Evolutionary conservation across 352 stramenopile species (phyloP), one percentile per base, ranked within the genome.

Genomic region (Blastocystis sp.): DNA sequence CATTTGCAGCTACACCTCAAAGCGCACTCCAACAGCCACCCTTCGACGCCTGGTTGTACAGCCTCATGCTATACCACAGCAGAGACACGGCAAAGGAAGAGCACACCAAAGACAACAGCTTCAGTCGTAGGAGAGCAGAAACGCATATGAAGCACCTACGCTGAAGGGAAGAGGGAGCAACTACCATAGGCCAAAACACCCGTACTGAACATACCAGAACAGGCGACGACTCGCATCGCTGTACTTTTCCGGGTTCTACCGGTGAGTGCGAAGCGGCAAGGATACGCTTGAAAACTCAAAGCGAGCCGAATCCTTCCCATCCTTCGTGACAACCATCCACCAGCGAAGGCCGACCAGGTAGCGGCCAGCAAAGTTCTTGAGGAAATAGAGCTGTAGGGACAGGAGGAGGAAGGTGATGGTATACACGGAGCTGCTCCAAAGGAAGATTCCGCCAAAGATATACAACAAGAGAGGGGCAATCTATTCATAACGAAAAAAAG

Each of bases 211-310:
- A 21, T 34, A 38, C 17, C 14, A 77, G 28, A 77, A 77, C 0
- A 77, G 23, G 21, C 67, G 67, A 56, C 17, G 23, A 19, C 53
- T 40, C 14, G 40, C 67, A 59, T 53, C 28, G 40, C 40, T 60
- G 23, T 77, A 77, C 19, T 28, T 14, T 60, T 77, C 67, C 21
- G 67, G 67, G 23, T 77, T 19, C 67, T 77, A 77, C 21, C 11
- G 34, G 28, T 11, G 53, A 59, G 0, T 59, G 14, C 45, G 10
- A 61, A 77, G n/a, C 0, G 1, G 1, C 11, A 61, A 41, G 23
- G 62, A 43, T 77, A 77, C 67, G 19, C 53, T 60, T 34, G 67
- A 45, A 59, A 77, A n/a, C 40, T 77, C 67, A 59, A 59, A 77
- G n/a, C 67, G 14, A 59, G 23, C 53, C 21, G 40, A 23, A 48